Percentiles rank a stretch among this genome's conserved stretches.
phyloP scores from a whole-genome alignment of 257 asterid genomes.

The Solanum appendiculatum region DNA sequence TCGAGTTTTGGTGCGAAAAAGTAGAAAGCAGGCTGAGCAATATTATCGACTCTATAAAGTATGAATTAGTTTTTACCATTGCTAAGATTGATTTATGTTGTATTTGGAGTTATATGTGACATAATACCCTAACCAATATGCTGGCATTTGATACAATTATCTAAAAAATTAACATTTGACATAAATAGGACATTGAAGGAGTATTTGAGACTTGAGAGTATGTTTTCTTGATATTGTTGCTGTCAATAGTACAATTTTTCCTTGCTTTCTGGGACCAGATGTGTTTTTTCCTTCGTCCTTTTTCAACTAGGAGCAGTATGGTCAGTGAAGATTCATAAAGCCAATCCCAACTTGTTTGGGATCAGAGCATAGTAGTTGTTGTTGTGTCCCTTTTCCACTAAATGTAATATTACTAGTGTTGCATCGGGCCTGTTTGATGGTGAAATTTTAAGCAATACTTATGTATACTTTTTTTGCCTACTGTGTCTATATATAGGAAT shows the following conservation, averaged over 20 bases:
- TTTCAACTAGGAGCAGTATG: neutral
- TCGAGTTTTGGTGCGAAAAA: constrained; percentile 93
- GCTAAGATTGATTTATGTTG: neutral
- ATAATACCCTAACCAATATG: neutral
- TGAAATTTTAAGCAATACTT: neutral
- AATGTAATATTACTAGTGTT: neutral
- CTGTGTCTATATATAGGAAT: constrained; percentile 37
- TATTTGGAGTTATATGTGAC: neutral
- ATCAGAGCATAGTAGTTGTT: neutral
- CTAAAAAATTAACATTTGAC: neutral
- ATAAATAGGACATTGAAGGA: neutral
- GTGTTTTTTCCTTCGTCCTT: neutral
- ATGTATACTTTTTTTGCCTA: neutral
- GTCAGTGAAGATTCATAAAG: neutral
- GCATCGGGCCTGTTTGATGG: neutral
- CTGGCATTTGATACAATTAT: neutral
- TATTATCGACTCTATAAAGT: constrained; percentile 92
- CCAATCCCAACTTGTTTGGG: neutral
- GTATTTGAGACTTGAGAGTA: neutral
- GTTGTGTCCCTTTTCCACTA: neutral
- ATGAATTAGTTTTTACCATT: constrained; percentile 6
- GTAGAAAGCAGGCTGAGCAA: constrained; percentile 98
- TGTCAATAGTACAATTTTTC: neutral
- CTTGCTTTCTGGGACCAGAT: neutral
- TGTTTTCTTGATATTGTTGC: neutral